Evolutionary conservation across 2,329 filamentous ascomycete genomes (phyloP).

Genomic region (Pyrenochaeta sp.): DNA sequence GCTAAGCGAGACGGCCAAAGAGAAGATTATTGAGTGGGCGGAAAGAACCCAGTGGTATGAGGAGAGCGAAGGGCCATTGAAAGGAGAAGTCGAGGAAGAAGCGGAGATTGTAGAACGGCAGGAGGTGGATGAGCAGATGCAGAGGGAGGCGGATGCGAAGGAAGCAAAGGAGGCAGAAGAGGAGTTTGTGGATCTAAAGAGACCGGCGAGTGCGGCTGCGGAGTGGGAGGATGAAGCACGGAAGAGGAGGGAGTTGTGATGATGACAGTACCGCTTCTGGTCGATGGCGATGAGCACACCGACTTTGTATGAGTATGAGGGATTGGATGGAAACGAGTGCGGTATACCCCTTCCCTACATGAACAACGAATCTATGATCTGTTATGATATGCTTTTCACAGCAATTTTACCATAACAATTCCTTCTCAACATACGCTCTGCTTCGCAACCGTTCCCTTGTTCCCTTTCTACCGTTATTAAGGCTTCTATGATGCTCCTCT

Average conservation of each 20-base stretch:
- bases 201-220: slow-evolving; percentile 9
- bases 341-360: neutral
- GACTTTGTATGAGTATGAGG: neutral
- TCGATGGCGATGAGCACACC: neutral
- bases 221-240: slow-evolving; percentile 16
- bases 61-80: slow-evolving; percentile 44
- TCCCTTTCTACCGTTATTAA: no score
- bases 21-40: slow-evolving; percentile 71
- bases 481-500: no score
- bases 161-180: slow-evolving; percentile 9
- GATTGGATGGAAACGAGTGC: neutral
- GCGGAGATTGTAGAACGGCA: slow-evolving; percentile 42
- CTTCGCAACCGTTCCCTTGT: no score
- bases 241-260: slow-evolving; percentile 25
- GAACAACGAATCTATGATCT: neutral
- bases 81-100: slow-evolving; percentile 40
- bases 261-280: neutral
- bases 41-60: slow-evolving; percentile 72
- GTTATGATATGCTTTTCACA: neutral
- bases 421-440: neutral
- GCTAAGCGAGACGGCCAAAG: slow-evolving; percentile 71
- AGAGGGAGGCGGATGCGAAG: slow-evolving; percentile 25
- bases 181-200: slow-evolving; percentile 28
- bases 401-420: neutral
- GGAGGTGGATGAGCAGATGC: slow-evolving; percentile 32